These are phyloP conservation scores for Shiraia bambusicola DNA, from an alignment of 2,329 filamentous ascomycete species.

Conservation along the genomic window DNA sequence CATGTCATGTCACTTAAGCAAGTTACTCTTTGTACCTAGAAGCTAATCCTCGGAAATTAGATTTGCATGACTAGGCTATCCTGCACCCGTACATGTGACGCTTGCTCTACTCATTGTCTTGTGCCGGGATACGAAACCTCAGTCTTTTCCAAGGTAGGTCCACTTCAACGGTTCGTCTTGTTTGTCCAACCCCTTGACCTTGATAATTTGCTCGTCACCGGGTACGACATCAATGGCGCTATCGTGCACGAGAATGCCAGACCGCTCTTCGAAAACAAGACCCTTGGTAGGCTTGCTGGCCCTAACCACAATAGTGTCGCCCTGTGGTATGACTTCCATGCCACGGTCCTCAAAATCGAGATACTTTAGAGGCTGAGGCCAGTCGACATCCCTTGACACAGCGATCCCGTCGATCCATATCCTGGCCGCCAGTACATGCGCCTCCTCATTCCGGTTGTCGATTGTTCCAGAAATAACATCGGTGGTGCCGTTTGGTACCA, in stretches of 20 bases:
- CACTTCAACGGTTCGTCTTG: conserved; percentile 46
- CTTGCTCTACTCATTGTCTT: conserved; percentile 2
- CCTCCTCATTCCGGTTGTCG: conserved; percentile 54
- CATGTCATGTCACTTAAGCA: conserved; percentile 2
- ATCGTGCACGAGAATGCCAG: conserved; percentile 56
- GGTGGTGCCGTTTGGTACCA: conserved; percentile 59
- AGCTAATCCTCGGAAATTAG: conserved; percentile 1
- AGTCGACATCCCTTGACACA: conserved; percentile 59
- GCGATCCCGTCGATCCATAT: conserved; percentile 56
- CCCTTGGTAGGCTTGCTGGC: conserved; percentile 59
- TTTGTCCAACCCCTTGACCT: conserved; percentile 45
- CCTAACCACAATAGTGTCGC: conserved; percentile 49
- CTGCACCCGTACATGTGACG: conserved; percentile 1
- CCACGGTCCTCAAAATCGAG: conserved; percentile 55
- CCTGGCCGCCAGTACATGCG: conserved; percentile 58
- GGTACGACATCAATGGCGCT: conserved; percentile 61
- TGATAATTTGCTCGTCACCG: conserved; percentile 57
- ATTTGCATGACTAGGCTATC: conserved; percentile 10
- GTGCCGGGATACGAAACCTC: conserved; percentile 13
- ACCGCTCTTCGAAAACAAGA: conserved; percentile 61
- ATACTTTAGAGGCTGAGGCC: conserved; percentile 63
- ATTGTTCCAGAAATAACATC: conserved; percentile 54
- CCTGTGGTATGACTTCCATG: conserved; percentile 47
- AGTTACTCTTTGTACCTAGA: neutral
- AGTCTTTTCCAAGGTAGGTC: conserved; percentile 48